Percentiles rank a stretch among this genome's conserved stretches.
Evolutionary conservation across 495 filamentous ascomycete species (phyloP).

Genomic region (Oleoguttula mirabilis): DNA sequence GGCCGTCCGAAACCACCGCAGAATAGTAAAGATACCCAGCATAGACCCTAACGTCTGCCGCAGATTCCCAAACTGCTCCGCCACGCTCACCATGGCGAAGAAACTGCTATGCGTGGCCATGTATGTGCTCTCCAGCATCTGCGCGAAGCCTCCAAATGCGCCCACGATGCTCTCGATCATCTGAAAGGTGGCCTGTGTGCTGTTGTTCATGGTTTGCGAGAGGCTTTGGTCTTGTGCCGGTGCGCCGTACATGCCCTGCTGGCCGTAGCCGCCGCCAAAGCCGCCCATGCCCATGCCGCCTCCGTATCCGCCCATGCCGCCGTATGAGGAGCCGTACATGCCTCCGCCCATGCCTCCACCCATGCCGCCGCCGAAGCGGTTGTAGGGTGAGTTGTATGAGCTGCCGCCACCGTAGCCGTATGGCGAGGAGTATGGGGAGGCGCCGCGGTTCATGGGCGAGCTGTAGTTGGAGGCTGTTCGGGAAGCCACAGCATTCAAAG

Average conservation of each 20-base stretch:
- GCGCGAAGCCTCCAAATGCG: constrained; percentile 94
- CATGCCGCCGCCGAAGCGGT: constrained; percentile 43
- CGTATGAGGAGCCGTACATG: constrained; percentile 53
- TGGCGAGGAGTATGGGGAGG: constrained; percentile 18
- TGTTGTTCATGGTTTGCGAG: constrained; percentile 78
- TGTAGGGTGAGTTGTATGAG: constrained; percentile 63
- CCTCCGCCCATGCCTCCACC: constrained; percentile 46
- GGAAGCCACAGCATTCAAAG: constrained; percentile 65
- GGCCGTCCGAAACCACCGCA: constrained; percentile 84
- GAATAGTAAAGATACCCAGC: constrained; percentile 86
- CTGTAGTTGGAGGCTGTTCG: constrained; percentile 57
- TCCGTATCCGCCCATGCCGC: constrained; percentile 42
- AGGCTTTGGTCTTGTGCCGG: constrained; percentile 86
- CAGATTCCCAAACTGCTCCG: constrained; percentile 90
- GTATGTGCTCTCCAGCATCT: constrained; percentile 99
- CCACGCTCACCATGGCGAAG: constrained; percentile 97
- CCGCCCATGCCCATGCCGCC: constrained; percentile 32
- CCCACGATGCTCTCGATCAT: constrained; percentile 97
- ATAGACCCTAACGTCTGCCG: constrained; percentile 91
- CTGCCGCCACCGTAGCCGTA: constrained; percentile 14
- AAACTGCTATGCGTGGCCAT: constrained; percentile 99
- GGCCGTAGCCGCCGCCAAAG: constrained; percentile 29
- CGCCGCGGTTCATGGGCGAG: constrained; percentile 17
- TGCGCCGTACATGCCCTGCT: constrained; percentile 44
- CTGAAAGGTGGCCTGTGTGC: constrained; percentile 95